Evolutionary conservation across 1,284 basidiomycete genomes (phyloP).

Genomic region (Entoloma clypeatum): DNA sequence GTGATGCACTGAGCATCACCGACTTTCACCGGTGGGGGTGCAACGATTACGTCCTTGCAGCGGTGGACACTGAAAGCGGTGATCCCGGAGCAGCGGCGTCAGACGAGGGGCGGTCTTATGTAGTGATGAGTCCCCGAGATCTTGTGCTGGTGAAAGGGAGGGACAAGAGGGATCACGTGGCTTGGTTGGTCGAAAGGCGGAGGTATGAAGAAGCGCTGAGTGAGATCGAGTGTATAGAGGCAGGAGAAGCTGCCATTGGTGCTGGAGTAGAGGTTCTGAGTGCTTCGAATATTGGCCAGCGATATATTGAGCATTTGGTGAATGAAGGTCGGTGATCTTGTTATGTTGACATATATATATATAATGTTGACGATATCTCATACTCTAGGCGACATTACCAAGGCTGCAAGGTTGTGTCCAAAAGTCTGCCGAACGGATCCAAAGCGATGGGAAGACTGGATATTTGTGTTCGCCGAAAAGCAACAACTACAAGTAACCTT

Average conservation of each 20-base stretch:
- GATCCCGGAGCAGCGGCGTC: slow-evolving; percentile 23
- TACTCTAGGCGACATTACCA: slow-evolving; percentile 65
- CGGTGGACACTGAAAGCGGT: slow-evolving; percentile 28
- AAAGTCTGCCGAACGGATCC: slow-evolving; percentile 82
- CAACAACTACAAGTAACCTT: slow-evolving; percentile 69
- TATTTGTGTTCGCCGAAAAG: slow-evolving; percentile 87
- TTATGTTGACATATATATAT: neutral
- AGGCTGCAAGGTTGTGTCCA: slow-evolving; percentile 84
- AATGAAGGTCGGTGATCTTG: slow-evolving; percentile 52
- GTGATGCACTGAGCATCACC: slow-evolving; percentile 79
- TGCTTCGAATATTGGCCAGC: slow-evolving; percentile 75
- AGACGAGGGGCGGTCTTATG: slow-evolving; percentile 49
- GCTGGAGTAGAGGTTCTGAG: slow-evolving; percentile 45
- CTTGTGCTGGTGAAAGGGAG: slow-evolving; percentile 83
- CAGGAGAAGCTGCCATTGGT: slow-evolving; percentile 22
- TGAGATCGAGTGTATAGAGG: slow-evolving; percentile 69
- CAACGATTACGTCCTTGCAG: slow-evolving; percentile 83
- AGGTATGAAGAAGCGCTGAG: slow-evolving; percentile 88
- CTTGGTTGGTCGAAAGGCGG: slow-evolving; percentile 87
- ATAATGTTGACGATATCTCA: neutral
- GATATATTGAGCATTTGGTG: slow-evolving; percentile 80
- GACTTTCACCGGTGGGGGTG: slow-evolving; percentile 85
- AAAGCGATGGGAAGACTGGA: slow-evolving; percentile 92
- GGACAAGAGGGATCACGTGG: slow-evolving; percentile 87
- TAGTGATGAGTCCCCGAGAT: slow-evolving; percentile 84